Evolutionary conservation across 148 eudicot genomes (phyloP).

Genomic region (Rhododendron vialii): DNA sequence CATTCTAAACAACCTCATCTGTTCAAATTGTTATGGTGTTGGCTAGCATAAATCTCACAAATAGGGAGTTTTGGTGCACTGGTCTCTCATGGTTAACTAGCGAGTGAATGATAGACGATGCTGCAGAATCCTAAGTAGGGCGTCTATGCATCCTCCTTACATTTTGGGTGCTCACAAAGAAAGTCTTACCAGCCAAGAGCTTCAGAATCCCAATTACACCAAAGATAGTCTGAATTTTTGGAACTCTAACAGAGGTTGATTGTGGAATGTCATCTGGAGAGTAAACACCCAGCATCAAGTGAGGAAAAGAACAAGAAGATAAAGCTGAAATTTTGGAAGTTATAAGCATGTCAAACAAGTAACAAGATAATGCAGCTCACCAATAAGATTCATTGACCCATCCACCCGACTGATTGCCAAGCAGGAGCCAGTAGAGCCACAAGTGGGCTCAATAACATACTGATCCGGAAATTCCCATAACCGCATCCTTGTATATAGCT

Average conservation of each 20-base stretch:
- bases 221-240: constrained; percentile 68
- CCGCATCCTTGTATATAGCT: constrained; percentile 72
- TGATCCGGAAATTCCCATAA: constrained; percentile 89
- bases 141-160: no score
- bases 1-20: not conserved
- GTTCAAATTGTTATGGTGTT: not conserved
- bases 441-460: constrained; percentile 84
- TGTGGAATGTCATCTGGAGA: constrained; percentile 73
- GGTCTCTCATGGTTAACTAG: not conserved
- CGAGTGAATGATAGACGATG: not conserved
- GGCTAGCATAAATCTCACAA: not conserved
- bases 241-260: constrained; percentile 56
- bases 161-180: not conserved
- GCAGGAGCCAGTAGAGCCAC: constrained; percentile 64
- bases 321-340: not conserved
- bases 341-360: constrained; percentile 4
- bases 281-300: not conserved
- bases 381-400: constrained; percentile 79
- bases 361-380: constrained; percentile 28
- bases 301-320: not conserved
- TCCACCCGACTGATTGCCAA: constrained; percentile 70
- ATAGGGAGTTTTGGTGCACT: not conserved
- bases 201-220: constrained; percentile 88
- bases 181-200: constrained; percentile 72
- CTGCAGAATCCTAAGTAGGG: not conserved